A percentile compares a stretch with the other conserved stretches of the same genome.
phyloP scores from a whole-genome alignment of 345 rosid species.

The Brassica nigra region DNA sequence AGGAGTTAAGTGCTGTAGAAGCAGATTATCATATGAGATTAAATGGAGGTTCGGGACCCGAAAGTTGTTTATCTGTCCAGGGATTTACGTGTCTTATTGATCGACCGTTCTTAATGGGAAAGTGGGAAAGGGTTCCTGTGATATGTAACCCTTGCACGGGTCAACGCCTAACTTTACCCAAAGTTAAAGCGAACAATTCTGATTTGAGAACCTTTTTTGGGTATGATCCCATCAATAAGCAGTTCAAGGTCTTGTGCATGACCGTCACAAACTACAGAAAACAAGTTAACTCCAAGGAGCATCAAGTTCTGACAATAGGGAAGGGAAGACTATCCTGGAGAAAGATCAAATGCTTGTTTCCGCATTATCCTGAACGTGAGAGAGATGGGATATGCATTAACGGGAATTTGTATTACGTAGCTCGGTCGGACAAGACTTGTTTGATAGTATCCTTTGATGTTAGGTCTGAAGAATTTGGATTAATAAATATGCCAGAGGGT shows the following conservation, averaged over 20 bases:
- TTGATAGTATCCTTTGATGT: slow-evolving; percentile 16
- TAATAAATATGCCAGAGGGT: neutral
- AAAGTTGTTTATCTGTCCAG: neutral
- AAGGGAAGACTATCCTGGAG: neutral
- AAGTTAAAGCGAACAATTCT: no score
- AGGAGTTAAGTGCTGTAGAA: neutral
- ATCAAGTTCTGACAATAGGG: slow-evolving; percentile 11
- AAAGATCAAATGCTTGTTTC: neutral
- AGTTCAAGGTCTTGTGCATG: slow-evolving; percentile 5
- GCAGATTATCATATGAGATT: neutral
- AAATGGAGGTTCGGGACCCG: neutral
- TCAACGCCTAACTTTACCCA: no score
- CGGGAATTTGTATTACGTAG: slow-evolving; percentile 12
- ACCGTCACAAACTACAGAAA: neutral
- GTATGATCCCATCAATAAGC: slow-evolving; percentile 10
- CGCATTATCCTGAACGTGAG: fast-evolving
- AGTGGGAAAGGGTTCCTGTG: no score
- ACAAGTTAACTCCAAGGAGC: neutral
- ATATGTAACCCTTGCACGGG: no score
- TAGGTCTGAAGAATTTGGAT: neutral
- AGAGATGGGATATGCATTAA: neutral
- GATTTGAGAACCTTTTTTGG: neutral
- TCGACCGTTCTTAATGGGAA: no score
- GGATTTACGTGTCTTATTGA: neutral
- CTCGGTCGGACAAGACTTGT: neutral